Percentiles rank a stretch among this genome's conserved stretches.
Evolutionary conservation across 768 basidiomycete species (phyloP).

Genomic region (Macrolepiota fuliginosa): DNA sequence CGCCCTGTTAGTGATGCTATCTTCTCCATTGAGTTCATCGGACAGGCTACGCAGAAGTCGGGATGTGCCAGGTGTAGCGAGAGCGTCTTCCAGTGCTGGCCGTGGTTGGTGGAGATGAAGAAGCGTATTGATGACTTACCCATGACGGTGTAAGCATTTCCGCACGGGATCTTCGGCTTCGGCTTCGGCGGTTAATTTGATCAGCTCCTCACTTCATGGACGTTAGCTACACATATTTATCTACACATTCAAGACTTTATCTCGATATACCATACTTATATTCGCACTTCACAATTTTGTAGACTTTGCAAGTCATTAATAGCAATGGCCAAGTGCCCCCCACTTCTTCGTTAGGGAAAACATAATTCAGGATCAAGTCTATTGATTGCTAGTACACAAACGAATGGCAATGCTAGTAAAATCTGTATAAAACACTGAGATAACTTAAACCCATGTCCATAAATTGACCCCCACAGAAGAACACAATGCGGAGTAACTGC

Average conservation of each 20-base stretch:
- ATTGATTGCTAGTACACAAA: not conserved
- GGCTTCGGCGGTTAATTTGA: not conserved
- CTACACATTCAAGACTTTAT: too few species aligned
- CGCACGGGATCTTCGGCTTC: not conserved
- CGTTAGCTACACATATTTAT: not conserved
- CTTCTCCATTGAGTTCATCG: slow-evolving; percentile 60
- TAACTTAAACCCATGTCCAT: not conserved
- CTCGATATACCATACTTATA: too few species aligned
- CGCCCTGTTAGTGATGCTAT: slow-evolving; percentile 59
- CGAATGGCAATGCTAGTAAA: not conserved
- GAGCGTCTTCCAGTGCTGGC: slow-evolving; percentile 62
- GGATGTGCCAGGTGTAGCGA: slow-evolving; percentile 65
- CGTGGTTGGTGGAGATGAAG: slow-evolving; percentile 54
- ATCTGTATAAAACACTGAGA: not conserved
- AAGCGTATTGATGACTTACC: slow-evolving; percentile 51
- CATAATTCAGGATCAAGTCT: not conserved
- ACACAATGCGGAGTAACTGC: not conserved
- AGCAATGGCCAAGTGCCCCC: too few species aligned
- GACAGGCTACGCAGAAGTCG: slow-evolving; percentile 42
- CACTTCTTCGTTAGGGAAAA: too few species aligned
- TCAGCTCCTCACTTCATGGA: not conserved
- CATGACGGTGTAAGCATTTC: slow-evolving; percentile 23
- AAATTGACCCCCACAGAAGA: not conserved
- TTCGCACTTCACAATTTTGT: too few species aligned
- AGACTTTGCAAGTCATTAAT: too few species aligned